Conservation (phyloP, 2,329 filamentous ascomycete genomes). For the Leptographium galeiforme region DNA sequence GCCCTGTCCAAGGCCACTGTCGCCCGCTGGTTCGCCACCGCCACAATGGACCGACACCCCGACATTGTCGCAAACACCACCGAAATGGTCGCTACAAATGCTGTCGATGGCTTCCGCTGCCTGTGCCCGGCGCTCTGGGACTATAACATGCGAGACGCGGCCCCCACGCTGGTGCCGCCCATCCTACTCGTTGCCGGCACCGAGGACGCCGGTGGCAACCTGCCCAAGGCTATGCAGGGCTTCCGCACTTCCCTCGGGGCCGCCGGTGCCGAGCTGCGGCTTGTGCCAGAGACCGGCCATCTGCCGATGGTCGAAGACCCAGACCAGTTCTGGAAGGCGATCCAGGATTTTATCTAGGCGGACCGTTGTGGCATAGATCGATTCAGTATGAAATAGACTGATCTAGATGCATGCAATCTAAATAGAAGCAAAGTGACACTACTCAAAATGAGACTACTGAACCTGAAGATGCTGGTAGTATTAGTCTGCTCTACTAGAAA, state of each 20-base stretch:
- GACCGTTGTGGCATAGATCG: too few species aligned
- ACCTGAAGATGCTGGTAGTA: too few species aligned
- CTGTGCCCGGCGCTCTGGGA: constrained; percentile 58
- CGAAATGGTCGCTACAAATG: constrained; percentile 55
- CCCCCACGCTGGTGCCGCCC: constrained; percentile 41
- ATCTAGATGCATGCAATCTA: too few species aligned
- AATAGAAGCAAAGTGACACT: too few species aligned
- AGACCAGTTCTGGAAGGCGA: constrained; percentile 30
- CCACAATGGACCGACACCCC: constrained; percentile 28
- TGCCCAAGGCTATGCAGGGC: constrained; percentile 68
- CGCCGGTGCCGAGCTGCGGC: constrained; percentile 41
- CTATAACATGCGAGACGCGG: constrained; percentile 49
- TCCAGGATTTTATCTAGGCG: constrained; percentile 9
- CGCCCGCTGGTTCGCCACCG: constrained; percentile 63
- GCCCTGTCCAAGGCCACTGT: constrained; percentile 62
- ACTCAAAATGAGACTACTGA: too few species aligned
- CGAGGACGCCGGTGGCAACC: constrained; percentile 50
- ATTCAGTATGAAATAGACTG: too few species aligned
- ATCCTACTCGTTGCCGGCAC: constrained; percentile 56
- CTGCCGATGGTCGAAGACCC: constrained; percentile 69
- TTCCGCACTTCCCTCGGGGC: constrained; percentile 48
- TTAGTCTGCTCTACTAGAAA: too few species aligned
- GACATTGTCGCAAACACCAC: constrained; percentile 23
- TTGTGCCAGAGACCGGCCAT: constrained; percentile 62
- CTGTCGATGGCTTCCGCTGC: constrained; percentile 54